Evolutionary conservation across 441 rosid genomes (phyloP).

Genomic region (Rhodomyrtus psidioides): DNA sequence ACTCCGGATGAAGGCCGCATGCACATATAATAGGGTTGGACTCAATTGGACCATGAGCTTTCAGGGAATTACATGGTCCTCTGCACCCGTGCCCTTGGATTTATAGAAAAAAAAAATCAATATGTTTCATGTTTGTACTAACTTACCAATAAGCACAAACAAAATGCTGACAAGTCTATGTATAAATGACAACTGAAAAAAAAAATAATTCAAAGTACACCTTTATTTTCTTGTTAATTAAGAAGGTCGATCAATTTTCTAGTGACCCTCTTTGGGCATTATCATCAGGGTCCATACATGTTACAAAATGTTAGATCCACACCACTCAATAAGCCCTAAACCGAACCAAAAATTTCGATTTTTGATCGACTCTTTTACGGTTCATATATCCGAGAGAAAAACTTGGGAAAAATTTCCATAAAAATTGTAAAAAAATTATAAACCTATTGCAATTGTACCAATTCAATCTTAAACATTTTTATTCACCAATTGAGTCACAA

Average conservation of each 20-base stretch:
- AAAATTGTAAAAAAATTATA: too few species aligned
- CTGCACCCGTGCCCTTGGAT: background rate
- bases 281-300: too few species aligned
- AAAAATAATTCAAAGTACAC: background rate
- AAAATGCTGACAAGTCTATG: background rate
- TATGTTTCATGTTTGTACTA: background rate
- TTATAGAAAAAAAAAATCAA: background rate
- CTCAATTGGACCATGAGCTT: background rate
- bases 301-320: too few species aligned
- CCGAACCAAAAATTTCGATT: too few species aligned
- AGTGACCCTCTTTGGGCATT: background rate
- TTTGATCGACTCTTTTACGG: too few species aligned
- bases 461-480: too few species aligned
- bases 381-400: too few species aligned
- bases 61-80: background rate
- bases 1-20: background rate
- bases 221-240: background rate
- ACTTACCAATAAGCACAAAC: background rate
- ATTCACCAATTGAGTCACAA: too few species aligned
- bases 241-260: fast-evolving
- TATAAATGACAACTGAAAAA: background rate
- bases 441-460: too few species aligned
- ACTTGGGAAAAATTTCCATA: too few species aligned
- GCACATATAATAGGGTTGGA: background rate
- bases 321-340: too few species aligned